These are phyloP conservation scores for Bothriochloa decipiens DNA, from an alignment of 176 grass and related monocot species.

Conservation along the genomic window DNA sequence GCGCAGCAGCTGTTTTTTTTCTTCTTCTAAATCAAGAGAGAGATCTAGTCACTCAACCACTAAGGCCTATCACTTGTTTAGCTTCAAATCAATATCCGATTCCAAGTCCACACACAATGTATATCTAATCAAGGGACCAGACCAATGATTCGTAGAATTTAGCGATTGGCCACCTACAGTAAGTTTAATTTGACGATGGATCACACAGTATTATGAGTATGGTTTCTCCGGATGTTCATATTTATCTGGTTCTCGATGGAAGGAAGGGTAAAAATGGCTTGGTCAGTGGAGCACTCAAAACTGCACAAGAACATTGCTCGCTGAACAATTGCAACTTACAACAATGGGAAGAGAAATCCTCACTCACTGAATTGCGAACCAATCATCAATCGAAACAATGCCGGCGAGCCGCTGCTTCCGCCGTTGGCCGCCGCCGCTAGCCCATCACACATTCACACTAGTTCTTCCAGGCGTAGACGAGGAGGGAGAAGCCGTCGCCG, in stretches of 20 bases:
- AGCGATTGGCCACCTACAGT: constrained; percentile 15
- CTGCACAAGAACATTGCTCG: constrained; percentile 60
- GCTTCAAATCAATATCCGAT: constrained; percentile 7
- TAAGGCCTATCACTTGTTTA: constrained; percentile 9
- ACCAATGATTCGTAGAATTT: constrained; percentile 23
- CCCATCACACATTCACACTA: background rate
- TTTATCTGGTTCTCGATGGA: constrained; percentile 11
- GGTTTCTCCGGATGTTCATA: constrained; percentile 12
- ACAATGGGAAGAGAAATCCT: constrained; percentile 44
- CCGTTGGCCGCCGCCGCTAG: background rate
- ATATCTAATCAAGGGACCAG: constrained; percentile 29
- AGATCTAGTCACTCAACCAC: constrained; percentile 29
- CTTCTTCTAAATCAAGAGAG: background rate
- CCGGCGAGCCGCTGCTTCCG: background rate
- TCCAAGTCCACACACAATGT: constrained; percentile 27
- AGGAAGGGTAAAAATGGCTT: constrained; percentile 19
- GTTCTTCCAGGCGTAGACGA: constrained; percentile 83
- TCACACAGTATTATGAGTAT: background rate
- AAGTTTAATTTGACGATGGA: background rate
- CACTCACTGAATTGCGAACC: constrained; percentile 39
- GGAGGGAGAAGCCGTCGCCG: constrained; percentile 79
- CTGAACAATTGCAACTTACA: constrained; percentile 57
- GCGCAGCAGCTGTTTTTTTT: background rate
- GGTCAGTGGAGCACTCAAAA: constrained; percentile 50
- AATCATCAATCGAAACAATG: constrained; percentile 52